Base-by-base conservation (phyloP, 2,329 filamentous ascomycete genomes). In the Fusarium sp. region DNA sequence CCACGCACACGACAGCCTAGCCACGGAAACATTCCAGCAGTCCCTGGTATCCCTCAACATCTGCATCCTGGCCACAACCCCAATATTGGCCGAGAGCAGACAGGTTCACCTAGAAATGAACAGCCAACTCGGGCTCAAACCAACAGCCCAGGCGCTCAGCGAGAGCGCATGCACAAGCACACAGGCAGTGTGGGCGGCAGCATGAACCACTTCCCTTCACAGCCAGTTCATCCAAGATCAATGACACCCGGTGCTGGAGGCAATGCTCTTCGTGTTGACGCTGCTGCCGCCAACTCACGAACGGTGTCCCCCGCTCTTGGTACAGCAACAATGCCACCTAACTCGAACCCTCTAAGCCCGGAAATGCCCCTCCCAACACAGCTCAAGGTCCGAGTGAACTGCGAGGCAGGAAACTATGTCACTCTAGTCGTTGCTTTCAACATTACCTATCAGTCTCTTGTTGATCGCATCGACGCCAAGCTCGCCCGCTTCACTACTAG, bases 361-460 rank as follows among this genome's bases (percentile, higher is more conserved):
- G 79, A 95, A 30, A 78, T 88, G 76, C 86, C 84, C 30, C 81
- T 88, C 55, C 89, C 87, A 50, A 91, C 93, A 13, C 96, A 98
- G 79, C 88, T 99, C 57, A 98, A 98, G 83, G 95, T 98, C 56
- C 97, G 97, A 81, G 95, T 99, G 64, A 95, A 95, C 79, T 97
- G 94, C 79, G 94, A 96, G 66, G 85, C 83, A 50, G 92, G 93
- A 51, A 96, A 95, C 79, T 97, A 97, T 75, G 92, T 98, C 66
- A 98, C 95, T 2, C 88, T 99, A n/a, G 95, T 99, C 16, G 97
- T 97, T 45, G 93, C 94, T 36, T 97, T 94, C 82, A 97, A 97
- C 80, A 98, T 98, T 77, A 92, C 94, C 44, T 98, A 97, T 82
- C 94, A 96, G 74, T 96, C 94, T 30, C 87, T 99, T 61, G 95